phyloP scores from a whole-genome alignment of 495 filamentous ascomycete species.

The Daldinia vernicosa region DNA sequence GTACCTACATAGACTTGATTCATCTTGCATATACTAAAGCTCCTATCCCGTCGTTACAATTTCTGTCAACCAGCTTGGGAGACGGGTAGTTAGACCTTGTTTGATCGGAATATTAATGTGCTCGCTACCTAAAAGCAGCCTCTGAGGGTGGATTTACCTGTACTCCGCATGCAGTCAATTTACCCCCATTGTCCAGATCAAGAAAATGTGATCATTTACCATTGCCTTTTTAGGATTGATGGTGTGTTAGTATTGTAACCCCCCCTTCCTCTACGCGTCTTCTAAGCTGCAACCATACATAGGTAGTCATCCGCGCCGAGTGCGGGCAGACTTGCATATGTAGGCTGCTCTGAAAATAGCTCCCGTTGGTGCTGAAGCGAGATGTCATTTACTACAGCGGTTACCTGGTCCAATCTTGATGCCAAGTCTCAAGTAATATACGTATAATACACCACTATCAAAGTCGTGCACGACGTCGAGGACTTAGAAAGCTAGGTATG shows the following conservation, averaged over 20 bases:
- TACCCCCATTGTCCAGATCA: constrained; percentile 39
- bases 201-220: constrained; percentile 25
- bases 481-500: constrained; percentile 31
- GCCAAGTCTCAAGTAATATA: constrained; percentile 42
- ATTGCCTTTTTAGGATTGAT: constrained; percentile 38
- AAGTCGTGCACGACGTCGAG: constrained; percentile 27
- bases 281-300: constrained; percentile 30
- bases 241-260: constrained; percentile 38
- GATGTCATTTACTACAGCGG: constrained; percentile 36
- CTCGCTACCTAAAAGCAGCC: constrained; percentile 37
- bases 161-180: constrained; percentile 43
- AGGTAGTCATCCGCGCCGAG: constrained; percentile 39
- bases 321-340: constrained; percentile 42
- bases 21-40: constrained; percentile 2
- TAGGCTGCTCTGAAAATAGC: constrained; percentile 43
- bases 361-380: constrained; percentile 46
- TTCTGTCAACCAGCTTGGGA: constrained; percentile 12
- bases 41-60: constrained; percentile 29
- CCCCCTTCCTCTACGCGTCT: constrained; percentile 23
- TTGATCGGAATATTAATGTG: constrained; percentile 35
- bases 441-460: constrained; percentile 33
- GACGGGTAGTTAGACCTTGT: constrained; percentile 14
- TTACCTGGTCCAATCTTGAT: constrained; percentile 44
- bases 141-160: constrained; percentile 24
- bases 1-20: neutral